Evolutionary conservation across 352 stramenopile genomes (phyloP).

Genomic region (Phytophthora syringae): DNA sequence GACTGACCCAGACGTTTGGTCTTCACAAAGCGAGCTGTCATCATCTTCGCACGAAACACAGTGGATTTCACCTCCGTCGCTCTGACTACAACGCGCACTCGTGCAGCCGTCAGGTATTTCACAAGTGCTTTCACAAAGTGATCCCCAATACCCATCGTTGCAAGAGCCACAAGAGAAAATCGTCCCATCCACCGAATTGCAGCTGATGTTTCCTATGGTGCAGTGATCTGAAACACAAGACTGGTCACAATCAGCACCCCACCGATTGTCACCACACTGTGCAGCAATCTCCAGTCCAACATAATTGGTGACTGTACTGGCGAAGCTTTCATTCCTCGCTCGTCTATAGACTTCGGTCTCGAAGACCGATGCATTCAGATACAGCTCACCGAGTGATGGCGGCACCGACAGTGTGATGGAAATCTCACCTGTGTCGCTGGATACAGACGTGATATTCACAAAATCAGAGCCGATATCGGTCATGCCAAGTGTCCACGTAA

Average conservation of each 20-base stretch:
- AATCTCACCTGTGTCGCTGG: conserved; percentile 20
- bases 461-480: conserved; percentile 32
- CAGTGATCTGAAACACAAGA: conserved; percentile 20
- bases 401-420: conserved; percentile 24
- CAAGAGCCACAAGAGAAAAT: conserved; percentile 21
- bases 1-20: not conserved
- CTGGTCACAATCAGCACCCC: conserved; percentile 22
- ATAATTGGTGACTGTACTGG: conserved; percentile 13
- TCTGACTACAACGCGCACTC: conserved; percentile 22
- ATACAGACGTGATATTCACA: conserved; percentile 30
- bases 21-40: conserved; percentile 3
- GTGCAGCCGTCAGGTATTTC: conserved; percentile 21
- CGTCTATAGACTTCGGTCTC: conserved; percentile 23
- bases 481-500: conserved; percentile 29
- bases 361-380: conserved; percentile 27
- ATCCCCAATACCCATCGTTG: conserved; percentile 25
- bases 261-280: conserved; percentile 15
- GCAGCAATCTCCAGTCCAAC: conserved; percentile 18
- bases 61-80: conserved; percentile 1
- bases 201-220: conserved; percentile 9
- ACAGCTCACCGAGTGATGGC: conserved; percentile 29
- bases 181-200: conserved; percentile 31
- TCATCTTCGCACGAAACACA: conserved; percentile 25
- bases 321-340: conserved; percentile 27
- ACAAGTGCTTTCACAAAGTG: conserved; percentile 14